Evolutionary conservation across 2,329 filamentous ascomycete species (phyloP).

Genomic region (Sporothrix phasma): DNA sequence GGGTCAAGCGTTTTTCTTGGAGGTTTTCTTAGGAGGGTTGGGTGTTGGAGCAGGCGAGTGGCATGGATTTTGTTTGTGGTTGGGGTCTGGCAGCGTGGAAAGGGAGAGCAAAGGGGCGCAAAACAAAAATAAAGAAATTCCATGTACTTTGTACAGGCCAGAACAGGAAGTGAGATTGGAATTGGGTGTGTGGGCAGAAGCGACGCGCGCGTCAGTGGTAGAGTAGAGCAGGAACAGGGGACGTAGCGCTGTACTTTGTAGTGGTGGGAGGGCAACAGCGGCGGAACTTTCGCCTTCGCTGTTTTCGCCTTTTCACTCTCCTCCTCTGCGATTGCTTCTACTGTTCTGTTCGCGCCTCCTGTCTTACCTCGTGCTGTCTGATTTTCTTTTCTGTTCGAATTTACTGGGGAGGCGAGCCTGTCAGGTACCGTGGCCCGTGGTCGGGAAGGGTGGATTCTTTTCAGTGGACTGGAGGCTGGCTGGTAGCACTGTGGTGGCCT

Average conservation of each 20-base stretch:
- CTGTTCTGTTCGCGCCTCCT: background rate
- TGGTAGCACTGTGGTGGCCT: conserved; percentile 16
- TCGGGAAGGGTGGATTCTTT: conserved; percentile 18
- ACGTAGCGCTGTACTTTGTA: background rate
- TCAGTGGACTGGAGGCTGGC: conserved; percentile 14
- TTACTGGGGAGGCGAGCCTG: conserved; percentile 14
- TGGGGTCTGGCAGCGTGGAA: background rate
- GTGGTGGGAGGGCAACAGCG: background rate
- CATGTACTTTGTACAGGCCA: too few relatives aligned
- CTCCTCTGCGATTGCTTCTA: background rate
- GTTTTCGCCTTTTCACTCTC: too few relatives aligned
- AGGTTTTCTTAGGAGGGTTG: conserved; percentile 12
- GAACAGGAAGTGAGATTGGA: conserved; percentile 6
- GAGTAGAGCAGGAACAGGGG: background rate
- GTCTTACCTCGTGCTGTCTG: conserved; percentile 12
- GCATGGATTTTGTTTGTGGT: conserved; percentile 5
- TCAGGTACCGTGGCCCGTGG: conserved; percentile 20
- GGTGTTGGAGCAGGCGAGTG: conserved; percentile 4
- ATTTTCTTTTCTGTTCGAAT: conserved; percentile 4
- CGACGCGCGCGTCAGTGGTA: background rate
- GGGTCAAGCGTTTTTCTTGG: conserved; percentile 1
- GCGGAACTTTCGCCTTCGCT: background rate
- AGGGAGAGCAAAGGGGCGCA: background rate
- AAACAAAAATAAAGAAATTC: conserved; percentile 4
- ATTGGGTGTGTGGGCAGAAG: background rate